Conservation (phyloP, 2,329 filamentous ascomycete species). For the Xylariomycetidae sp. region DNA sequence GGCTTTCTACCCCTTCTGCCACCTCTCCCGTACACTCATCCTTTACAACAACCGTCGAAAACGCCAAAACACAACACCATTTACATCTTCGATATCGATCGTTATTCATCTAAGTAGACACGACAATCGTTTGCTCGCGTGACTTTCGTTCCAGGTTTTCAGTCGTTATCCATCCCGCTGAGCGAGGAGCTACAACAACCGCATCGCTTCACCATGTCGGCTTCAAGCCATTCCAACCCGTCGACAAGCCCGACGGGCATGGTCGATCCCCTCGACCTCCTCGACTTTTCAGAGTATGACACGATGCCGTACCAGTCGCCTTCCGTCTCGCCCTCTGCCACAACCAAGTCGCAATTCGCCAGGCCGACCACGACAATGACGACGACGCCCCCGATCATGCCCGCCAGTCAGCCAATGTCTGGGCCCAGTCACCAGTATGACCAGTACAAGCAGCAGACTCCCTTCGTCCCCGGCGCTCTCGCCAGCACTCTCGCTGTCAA, state of each 20-base stretch:
- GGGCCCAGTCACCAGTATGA: conserved; percentile 93
- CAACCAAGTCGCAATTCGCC: conserved; percentile 48
- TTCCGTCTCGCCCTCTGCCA: conserved; percentile 47
- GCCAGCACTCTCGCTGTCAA: conserved; percentile 75
- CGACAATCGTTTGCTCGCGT: no score
- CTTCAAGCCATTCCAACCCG: conserved; percentile 14
- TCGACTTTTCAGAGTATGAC: conserved; percentile 60
- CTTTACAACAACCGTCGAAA: conserved; percentile 2
- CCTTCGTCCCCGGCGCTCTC: conserved; percentile 78
- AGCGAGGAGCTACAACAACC: neutral
- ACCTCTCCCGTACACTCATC: conserved; percentile 3
- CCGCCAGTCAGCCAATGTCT: conserved; percentile 55
- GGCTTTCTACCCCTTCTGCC: conserved; percentile 7
- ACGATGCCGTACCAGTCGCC: conserved; percentile 55
- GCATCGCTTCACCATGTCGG: conserved; percentile 7
- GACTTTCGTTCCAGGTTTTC: no score
- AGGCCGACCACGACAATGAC: conserved; percentile 47
- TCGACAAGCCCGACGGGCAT: conserved; percentile 21
- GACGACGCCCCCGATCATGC: conserved; percentile 47
- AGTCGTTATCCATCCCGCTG: no score
- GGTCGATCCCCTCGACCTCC: conserved; percentile 49
- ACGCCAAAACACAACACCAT: conserved; percentile 1
- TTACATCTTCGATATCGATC: neutral
- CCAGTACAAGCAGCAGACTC: conserved; percentile 91
- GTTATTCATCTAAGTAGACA: neutral